Evolutionary conservation across 345 rosid species (phyloP).

Genomic region (Microcos paniculata): DNA sequence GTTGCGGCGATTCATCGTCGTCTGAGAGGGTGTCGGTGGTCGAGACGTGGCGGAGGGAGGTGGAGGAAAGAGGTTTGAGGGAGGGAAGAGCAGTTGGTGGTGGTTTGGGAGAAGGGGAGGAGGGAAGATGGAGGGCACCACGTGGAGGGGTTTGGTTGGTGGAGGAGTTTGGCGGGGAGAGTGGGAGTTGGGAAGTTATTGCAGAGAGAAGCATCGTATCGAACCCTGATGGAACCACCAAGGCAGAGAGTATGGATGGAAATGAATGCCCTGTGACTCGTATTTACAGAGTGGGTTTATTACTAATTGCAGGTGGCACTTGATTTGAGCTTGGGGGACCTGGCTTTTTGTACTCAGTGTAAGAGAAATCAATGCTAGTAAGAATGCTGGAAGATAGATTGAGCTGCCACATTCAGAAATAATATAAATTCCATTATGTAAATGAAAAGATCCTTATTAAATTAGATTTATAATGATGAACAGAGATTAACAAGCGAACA

Average conservation of each 20-base stretch:
- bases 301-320: constrained; percentile 35
- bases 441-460: not conserved
- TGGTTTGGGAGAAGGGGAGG: constrained; percentile 20
- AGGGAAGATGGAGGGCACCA: constrained; percentile 20
- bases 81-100: constrained; percentile 25
- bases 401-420: constrained; percentile 47
- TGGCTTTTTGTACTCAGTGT: constrained; percentile 44
- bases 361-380: constrained; percentile 41
- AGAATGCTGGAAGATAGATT: constrained; percentile 57
- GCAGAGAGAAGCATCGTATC: constrained; percentile 53
- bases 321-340: constrained; percentile 41
- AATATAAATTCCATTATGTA: not conserved
- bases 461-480: not conserved
- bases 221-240: not conserved
- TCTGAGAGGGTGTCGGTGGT: constrained; percentile 37
- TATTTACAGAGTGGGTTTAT: constrained; percentile 31
- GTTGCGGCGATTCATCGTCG: constrained; percentile 29
- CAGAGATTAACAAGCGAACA: not conserved
- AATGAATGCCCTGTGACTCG: too few species aligned
- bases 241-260: not conserved
- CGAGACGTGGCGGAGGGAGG: constrained; percentile 50
- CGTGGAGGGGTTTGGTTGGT: constrained; percentile 25
- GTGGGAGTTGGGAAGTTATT: constrained; percentile 33
- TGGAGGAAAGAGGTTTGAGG: constrained; percentile 31
- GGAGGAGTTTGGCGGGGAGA: constrained; percentile 9